These are phyloP conservation scores for Apophysomyces sp. DNA, from an alignment of 371 early-diverging fungal species.

Conservation along the genomic window DNA sequence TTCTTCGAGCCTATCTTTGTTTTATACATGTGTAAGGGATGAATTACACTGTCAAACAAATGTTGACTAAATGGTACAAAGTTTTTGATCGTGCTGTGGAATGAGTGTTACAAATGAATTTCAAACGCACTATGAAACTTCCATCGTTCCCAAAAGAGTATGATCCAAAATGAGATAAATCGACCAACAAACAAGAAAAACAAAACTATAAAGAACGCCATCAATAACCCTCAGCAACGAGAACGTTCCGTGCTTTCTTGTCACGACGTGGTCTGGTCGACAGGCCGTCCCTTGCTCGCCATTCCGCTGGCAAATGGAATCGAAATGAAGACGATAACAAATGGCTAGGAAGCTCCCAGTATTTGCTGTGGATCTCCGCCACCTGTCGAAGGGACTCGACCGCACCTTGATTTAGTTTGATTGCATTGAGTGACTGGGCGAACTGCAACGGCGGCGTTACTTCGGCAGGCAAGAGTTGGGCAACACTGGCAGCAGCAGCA, in stretches of 20 bases:
- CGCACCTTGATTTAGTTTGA: slow-evolving; percentile 56
- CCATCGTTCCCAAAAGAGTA: no score
- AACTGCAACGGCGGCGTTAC: no score
- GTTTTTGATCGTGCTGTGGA: no score
- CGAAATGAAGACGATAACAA: slow-evolving; percentile 39
- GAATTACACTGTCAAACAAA: no score
- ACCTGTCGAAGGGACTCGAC: slow-evolving; percentile 46
- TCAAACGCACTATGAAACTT: no score
- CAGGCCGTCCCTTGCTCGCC: slow-evolving; percentile 56
- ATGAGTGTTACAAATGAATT: no score
- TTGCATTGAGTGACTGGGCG: slow-evolving; percentile 35
- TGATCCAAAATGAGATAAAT: no score
- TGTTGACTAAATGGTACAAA: no score
- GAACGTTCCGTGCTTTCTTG: slow-evolving; percentile 25
- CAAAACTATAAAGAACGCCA: no score
- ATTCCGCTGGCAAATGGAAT: slow-evolving; percentile 53
- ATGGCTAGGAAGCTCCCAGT: slow-evolving; percentile 53
- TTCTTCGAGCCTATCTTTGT: no score
- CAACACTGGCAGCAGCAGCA: slow-evolving; percentile 46
- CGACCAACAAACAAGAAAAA: no score
- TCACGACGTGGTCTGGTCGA: slow-evolving; percentile 52
- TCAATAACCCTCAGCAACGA: slow-evolving; percentile 32
- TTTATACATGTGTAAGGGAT: no score
- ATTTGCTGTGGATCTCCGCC: slow-evolving; percentile 40
- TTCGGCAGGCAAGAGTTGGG: slow-evolving; percentile 40